Conservation (phyloP, 2,329 filamentous ascomycete genomes). For the Hirsutella thompsonii region DNA sequence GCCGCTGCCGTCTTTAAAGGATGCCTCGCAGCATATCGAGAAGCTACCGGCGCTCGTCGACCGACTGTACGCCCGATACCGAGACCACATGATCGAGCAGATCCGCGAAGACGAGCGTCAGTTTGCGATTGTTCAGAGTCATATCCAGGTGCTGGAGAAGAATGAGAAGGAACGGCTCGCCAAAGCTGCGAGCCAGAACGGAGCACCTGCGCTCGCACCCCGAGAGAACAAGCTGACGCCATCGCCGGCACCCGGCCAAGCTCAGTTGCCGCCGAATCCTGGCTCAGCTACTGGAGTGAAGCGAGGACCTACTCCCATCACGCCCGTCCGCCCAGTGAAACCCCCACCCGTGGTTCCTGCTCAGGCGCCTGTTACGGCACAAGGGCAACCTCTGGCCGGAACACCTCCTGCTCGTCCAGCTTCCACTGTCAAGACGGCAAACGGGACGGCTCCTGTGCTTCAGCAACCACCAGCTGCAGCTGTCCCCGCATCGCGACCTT, state of each 20-base stretch:
- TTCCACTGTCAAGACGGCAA: conserved; percentile 17
- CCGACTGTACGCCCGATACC: conserved; percentile 64
- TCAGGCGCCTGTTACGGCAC: conserved; percentile 13
- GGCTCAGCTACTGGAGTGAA: conserved; percentile 11
- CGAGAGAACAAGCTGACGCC: conserved; percentile 16
- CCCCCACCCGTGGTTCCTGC: conserved; percentile 10
- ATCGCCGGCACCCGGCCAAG: conserved; percentile 12
- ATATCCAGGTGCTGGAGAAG: conserved; percentile 56
- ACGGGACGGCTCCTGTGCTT: conserved; percentile 17
- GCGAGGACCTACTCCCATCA: conserved; percentile 16
- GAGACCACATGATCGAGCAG: conserved; percentile 52
- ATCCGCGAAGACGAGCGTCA: conserved; percentile 63
- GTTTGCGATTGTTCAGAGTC: conserved; percentile 49
- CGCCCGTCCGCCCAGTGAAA: conserved; percentile 23
- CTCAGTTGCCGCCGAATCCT: conserved; percentile 9
- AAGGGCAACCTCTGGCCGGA: conserved; percentile 14
- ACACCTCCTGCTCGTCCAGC: conserved; percentile 15
- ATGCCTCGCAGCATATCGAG: conserved; percentile 52
- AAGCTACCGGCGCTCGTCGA: conserved; percentile 59
- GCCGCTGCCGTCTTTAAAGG: conserved; percentile 48
- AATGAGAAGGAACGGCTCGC: conserved; percentile 23
- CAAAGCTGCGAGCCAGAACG: conserved; percentile 21
- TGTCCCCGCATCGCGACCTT: conserved; percentile 16
- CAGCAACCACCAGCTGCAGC: conserved; percentile 22
- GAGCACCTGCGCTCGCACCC: conserved; percentile 17